Conservation (phyloP, 441 rosid genomes). For the Breynia disticha region DNA sequence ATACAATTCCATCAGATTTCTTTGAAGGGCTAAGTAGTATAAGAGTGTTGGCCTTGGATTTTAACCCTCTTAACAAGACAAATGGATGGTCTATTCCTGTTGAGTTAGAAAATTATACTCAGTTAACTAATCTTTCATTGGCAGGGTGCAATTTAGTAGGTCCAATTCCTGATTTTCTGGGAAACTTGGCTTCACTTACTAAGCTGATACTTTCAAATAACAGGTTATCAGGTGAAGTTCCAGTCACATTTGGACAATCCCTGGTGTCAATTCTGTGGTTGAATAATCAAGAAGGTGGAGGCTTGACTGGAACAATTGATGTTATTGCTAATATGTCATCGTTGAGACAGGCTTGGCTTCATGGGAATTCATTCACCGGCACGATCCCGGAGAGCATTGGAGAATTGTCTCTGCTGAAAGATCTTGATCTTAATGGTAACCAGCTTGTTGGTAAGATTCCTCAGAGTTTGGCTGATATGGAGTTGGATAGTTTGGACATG, state of each 20-base stretch:
- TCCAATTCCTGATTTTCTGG: conserved; percentile 36
- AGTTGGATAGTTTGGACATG: conserved; percentile 30
- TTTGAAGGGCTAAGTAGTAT: conserved; percentile 35
- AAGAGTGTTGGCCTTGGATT: conserved; percentile 39
- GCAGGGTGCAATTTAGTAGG: conserved; percentile 33
- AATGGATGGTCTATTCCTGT: conserved; percentile 44
- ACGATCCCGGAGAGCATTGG: conserved; percentile 35
- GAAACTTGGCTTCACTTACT: conserved; percentile 28
- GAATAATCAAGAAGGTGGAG: conserved; percentile 36
- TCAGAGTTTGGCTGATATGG: conserved; percentile 27
- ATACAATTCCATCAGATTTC: conserved; percentile 35
- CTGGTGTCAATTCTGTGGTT: conserved; percentile 38
- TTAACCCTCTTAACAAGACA: conserved; percentile 32
- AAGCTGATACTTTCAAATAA: conserved; percentile 37
- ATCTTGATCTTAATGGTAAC: conserved; percentile 36
- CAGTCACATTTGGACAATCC: conserved; percentile 32
- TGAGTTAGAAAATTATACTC: conserved; percentile 28
- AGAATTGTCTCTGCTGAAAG: conserved; percentile 25
- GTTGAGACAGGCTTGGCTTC: conserved; percentile 45
- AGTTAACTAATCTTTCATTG: conserved; percentile 31
- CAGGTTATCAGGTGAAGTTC: conserved; percentile 37
- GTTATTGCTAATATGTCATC: conserved; percentile 34
- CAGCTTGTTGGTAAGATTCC: conserved; percentile 46
- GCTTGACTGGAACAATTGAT: conserved; percentile 37
- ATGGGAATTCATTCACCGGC: conserved; percentile 41